phyloP scores from a whole-genome alignment of 1,139 yeast species.

The Pichia sp. region DNA sequence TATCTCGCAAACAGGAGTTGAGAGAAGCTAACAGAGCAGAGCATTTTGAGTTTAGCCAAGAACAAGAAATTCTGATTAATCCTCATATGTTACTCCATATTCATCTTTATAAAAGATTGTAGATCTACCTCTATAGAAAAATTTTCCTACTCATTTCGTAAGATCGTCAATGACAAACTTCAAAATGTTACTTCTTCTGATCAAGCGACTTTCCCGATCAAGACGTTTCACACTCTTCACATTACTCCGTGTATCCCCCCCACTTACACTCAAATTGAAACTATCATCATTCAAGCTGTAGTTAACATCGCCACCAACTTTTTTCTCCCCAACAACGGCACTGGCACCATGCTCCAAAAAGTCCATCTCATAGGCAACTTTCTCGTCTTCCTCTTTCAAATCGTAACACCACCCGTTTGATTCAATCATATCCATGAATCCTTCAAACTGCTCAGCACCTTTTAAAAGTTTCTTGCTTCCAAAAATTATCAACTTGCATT shows the following conservation, averaged over 20 bases:
- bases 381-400: constrained; percentile 13
- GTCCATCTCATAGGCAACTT: neutral
- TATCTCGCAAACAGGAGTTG: constrained; percentile 18
- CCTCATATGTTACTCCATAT: neutral
- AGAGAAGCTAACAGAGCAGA: neutral
- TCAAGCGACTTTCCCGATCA: constrained; percentile 20
- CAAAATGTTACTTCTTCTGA: constrained; percentile 25
- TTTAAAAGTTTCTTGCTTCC: constrained; percentile 71
- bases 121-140: neutral
- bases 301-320: neutral
- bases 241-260: neutral
- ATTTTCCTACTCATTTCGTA: neutral
- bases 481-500: constrained; percentile 71
- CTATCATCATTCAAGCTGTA: neutral
- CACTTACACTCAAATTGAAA: neutral
- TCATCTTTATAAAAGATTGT: neutral
- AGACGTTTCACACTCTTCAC: constrained; percentile 7
- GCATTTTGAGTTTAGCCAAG: too few relatives aligned
- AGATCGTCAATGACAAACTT: constrained; percentile 26
- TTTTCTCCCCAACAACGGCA: neutral
- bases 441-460: constrained; percentile 50
- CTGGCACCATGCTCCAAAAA: constrained; percentile 2
- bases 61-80: too few relatives aligned
- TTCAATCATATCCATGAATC: constrained; percentile 59
- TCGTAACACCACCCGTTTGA: constrained; percentile 50